Conservation (phyloP, 2,329 filamentous ascomycete genomes). For the Pezicula neosporulosa region DNA sequence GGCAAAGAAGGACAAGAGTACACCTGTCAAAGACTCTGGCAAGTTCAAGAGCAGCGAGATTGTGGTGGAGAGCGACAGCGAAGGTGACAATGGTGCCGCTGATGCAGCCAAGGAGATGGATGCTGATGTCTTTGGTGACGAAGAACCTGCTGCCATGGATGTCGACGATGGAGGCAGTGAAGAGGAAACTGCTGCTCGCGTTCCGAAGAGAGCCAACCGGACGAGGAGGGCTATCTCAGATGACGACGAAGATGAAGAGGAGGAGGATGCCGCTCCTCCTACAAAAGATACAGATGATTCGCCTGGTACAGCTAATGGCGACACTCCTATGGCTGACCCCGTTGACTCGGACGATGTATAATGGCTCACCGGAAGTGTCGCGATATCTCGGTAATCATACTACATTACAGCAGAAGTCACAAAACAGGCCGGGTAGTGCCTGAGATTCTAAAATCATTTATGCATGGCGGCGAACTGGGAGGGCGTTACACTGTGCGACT, state of each 20-base stretch:
- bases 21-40: slow-evolving; percentile 15
- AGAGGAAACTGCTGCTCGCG: slow-evolving; percentile 16
- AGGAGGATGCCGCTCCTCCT: slow-evolving; percentile 3
- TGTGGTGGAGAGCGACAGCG: slow-evolving; percentile 30
- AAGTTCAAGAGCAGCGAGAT: slow-evolving; percentile 32
- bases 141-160: slow-evolving; percentile 11
- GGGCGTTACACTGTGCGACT: too few relatives aligned
- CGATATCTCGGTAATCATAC: too few relatives aligned
- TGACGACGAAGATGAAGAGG: slow-evolving; percentile 26
- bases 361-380: background rate
- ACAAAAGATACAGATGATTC: slow-evolving; percentile 17
- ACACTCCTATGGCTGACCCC: slow-evolving; percentile 26
- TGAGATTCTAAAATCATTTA: too few relatives aligned
- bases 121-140: slow-evolving; percentile 16
- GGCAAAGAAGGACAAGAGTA: slow-evolving; percentile 26
- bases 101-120: slow-evolving; percentile 25
- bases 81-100: slow-evolving; percentile 25
- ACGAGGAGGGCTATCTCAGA: slow-evolving; percentile 24
- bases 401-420: too few relatives aligned
- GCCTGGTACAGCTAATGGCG: slow-evolving; percentile 21
- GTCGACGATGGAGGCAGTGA: slow-evolving; percentile 21
- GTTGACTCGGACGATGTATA: slow-evolving; percentile 21
- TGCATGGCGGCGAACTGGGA: too few relatives aligned
- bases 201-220: slow-evolving; percentile 20
- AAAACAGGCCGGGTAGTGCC: too few relatives aligned